Evolutionary conservation across 441 rosid species (phyloP).

Genomic region (Aleurites moluccanus): DNA sequence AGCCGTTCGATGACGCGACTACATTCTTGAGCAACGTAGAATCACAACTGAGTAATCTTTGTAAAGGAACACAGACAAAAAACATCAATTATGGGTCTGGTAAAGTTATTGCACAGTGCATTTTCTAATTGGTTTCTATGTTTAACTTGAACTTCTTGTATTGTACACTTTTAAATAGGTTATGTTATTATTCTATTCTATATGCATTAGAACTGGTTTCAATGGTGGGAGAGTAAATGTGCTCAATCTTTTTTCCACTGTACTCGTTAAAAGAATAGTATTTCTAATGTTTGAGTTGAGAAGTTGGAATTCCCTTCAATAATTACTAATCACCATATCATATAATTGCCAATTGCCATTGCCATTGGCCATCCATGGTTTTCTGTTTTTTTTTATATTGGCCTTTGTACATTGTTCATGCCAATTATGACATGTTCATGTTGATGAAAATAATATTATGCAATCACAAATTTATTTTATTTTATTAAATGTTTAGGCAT

Average conservation of each 20-base stretch:
- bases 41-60: slow-evolving; percentile 55
- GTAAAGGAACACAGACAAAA: slow-evolving; percentile 40
- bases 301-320: neutral
- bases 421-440: neutral
- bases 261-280: slow-evolving; percentile 32
- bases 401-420: neutral
- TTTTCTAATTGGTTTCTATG: neutral
- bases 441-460: neutral
- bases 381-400: neutral
- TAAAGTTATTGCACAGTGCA: slow-evolving; percentile 25
- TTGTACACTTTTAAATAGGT: neutral
- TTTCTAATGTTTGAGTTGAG: slow-evolving; percentile 14
- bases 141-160: neutral
- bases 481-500: too few relatives aligned
- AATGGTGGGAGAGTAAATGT: slow-evolving; percentile 17
- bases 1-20: slow-evolving; percentile 60
- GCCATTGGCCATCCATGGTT: neutral
- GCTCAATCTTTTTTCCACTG: slow-evolving; percentile 7
- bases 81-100: slow-evolving; percentile 39
- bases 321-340: neutral
- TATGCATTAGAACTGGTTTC: slow-evolving; percentile 27
- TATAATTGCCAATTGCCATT: neutral
- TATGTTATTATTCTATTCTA: neutral
- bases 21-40: slow-evolving; percentile 55
- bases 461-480: neutral